Evolutionary conservation across 2,329 filamentous ascomycete genomes (phyloP), one percentile per base, ranked within the genome.

Genomic region (Sclerotinia minor): DNA sequence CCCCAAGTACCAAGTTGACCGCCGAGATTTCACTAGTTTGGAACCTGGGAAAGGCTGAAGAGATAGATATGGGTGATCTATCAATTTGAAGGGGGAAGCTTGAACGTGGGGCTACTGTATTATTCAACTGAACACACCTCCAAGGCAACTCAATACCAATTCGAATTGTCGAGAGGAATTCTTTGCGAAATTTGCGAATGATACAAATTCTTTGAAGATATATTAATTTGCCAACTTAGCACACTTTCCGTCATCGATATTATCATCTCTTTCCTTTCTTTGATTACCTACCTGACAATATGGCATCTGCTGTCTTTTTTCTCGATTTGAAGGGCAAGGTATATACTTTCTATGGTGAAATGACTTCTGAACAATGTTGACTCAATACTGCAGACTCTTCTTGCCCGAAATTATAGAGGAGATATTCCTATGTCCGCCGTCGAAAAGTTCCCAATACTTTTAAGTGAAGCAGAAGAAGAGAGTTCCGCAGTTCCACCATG

Each of bases 261-360:
- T 26, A 41, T 49, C 55, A 60, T 52, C 55, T 45, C 57, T 54
- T 60, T 57, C 47, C 57, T 54, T 50, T 54, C 64, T 55, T 60
- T 59, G 41, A 50, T 64, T 67, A 45, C 53, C 63, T 69, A 45
- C 53, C 63, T 69, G 58, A 49, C 74, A 73, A 53, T 78, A 99
- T 99, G 95, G 95, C 95, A 75, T 99, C 95, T 70, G 95, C 95
- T 72, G 79, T 99, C 77, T 99, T 99, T 87, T 99, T 99, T 80
- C 90, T 99, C 77, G 95, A 99, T 81, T 86, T 99, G 74, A 99
- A 99, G 92, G 95, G 95, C 92, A 99, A 99, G 91, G 93, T 96
- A 80, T 71, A 83, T 59, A 44, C 69, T 52, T 45, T 49, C 11
- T 50, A 17, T 26, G 2, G 15, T 65, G 32, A 61, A 64, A n/a